These are phyloP conservation scores for Punica granatum DNA, from an alignment of 345 rosid genomes.

Conservation along the genomic window DNA sequence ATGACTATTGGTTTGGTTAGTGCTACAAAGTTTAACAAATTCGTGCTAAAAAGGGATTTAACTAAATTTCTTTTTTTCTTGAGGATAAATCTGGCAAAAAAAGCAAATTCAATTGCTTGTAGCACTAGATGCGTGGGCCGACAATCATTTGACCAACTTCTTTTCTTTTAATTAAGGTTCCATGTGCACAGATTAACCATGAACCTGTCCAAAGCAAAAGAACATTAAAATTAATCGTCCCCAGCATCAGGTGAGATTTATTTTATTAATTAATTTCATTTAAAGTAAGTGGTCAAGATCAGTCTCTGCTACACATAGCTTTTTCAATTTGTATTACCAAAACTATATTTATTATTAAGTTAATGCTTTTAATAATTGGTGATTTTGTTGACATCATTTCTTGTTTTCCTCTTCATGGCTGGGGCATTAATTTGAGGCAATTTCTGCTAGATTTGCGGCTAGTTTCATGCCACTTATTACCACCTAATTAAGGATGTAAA, in stretches of 20 bases:
- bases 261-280: too few species aligned
- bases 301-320: not conserved
- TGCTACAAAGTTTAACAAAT: too few species aligned
- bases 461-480: too few species aligned
- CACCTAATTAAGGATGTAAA: too few species aligned
- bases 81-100: too few species aligned
- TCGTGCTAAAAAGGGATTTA: too few species aligned
- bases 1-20: too few species aligned
- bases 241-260: not conserved
- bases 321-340: not conserved
- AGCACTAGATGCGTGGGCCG: not conserved
- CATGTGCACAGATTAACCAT: not conserved
- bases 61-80: too few species aligned
- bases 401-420: too few species aligned
- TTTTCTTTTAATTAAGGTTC: not conserved
- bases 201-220: not conserved
- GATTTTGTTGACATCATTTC: not conserved
- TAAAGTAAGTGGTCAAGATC: not conserved
- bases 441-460: not conserved
- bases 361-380: too few species aligned
- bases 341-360: too few species aligned
- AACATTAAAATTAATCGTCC: too few species aligned
- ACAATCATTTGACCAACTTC: not conserved
- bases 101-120: not conserved
- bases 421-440: not conserved